Conservation (phyloP, 768 basidiomycete genomes). For the Mycena vitilis region DNA sequence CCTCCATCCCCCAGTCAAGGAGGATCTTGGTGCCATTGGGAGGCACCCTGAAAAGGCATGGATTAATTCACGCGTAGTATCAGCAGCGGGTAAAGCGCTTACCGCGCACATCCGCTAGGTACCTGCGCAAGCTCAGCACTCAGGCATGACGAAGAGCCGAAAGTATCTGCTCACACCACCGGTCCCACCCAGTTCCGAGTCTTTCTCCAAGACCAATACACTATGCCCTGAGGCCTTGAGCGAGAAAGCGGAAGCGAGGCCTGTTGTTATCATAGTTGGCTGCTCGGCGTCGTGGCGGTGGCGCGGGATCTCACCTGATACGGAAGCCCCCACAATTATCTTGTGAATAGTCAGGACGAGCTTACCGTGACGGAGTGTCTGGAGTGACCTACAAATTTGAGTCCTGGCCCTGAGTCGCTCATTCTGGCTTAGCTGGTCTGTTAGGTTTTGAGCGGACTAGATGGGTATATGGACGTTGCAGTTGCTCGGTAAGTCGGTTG, state of each 20-base stretch:
- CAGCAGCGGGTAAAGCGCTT: neutral
- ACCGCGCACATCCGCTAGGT: slow-evolving; percentile 10
- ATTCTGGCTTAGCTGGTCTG: neutral
- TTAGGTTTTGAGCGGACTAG: neutral
- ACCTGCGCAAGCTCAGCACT: neutral
- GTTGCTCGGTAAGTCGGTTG: neutral
- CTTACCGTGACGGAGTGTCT: neutral
- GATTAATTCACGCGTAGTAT: neutral
- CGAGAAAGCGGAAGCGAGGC: slow-evolving; percentile 20
- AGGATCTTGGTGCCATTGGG: slow-evolving; percentile 31
- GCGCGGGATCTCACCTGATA: neutral
- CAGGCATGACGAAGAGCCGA: too few relatives aligned
- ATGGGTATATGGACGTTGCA: neutral
- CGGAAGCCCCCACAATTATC: neutral
- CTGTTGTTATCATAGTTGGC: slow-evolving; percentile 8
- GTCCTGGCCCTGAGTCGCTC: neutral
- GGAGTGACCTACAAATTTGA: neutral
- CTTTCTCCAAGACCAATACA: slow-evolving; percentile 26
- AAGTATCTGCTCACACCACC: slow-evolving; percentile 3
- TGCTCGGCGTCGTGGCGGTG: neutral
- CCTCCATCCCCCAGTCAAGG: slow-evolving; percentile 24
- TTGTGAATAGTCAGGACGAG: neutral
- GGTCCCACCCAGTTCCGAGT: slow-evolving; percentile 19
- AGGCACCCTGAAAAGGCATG: slow-evolving; percentile 14
- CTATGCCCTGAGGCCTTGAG: slow-evolving; percentile 25